Evolutionary conservation across 2,329 filamentous ascomycete genomes (phyloP), one percentile per base, ranked within the genome.

Genomic region (Huntiella moniliformis): DNA sequence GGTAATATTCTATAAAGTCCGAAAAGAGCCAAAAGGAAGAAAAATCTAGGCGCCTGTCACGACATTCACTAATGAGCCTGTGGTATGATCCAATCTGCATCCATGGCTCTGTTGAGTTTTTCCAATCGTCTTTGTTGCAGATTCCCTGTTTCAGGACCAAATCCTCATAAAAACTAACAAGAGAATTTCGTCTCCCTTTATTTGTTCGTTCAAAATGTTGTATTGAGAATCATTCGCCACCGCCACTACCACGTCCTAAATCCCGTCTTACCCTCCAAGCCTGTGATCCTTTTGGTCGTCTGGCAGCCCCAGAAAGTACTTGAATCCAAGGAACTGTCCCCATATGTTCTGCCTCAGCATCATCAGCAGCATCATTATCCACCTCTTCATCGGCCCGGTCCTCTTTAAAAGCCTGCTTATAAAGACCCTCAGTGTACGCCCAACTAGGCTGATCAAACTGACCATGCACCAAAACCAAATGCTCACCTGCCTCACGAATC

Each of bases 361-460:
- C 51, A n/a, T 28, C 22, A 8, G 22, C 17, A 7, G 53, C 54
- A 22, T 62, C 60, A 0, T 57, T 58, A 3, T 60, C 61, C 13
- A 60, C 60, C 28, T 58, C 46, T 31, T 55, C 53, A 5, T 63
- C 61, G 5, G 58, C 51, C 8, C 47, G 46, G 13, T 54, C 51
- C 4, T 16, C 13, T 5, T 17, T 40, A 11, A 51, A 56, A 11
- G 60, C 57, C 51, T 56, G 57, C 31, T 58, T 53, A 51, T 74
- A 68, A 12, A 77, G 52, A 33, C 78, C 72, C 55, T 83, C 79
- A 0, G 73, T 72, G 51, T 80, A 82, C 1, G 77, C 75, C 78
- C 79, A 84, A 3, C 67, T 74, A 0, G 79, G 77, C 1, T 71
- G 62, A 54, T 84, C 80, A 46, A 82, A 73, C 52, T 72, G 77